phyloP scores from a whole-genome alignment of 257 asterid species.

The Osmanthus fragrans region DNA sequence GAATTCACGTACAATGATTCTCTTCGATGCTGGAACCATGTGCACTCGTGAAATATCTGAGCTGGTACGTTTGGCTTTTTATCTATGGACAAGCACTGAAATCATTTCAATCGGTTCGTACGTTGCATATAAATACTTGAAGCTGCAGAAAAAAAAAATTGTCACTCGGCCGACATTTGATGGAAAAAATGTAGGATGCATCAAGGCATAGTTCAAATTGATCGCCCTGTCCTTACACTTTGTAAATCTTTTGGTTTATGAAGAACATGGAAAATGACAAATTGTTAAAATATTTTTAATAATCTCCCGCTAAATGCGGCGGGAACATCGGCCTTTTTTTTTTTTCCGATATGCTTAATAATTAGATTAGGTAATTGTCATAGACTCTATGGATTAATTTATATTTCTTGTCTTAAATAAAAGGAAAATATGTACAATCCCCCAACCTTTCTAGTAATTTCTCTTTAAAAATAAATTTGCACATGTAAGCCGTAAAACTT shows the following conservation, averaged over 20 bases:
- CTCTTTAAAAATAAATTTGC: too few species aligned
- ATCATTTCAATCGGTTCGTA: too few species aligned
- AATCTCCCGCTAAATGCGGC: slow-evolving; percentile 4
- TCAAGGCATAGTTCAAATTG: neutral
- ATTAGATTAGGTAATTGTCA: neutral
- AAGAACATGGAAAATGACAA: neutral
- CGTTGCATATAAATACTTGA: too few species aligned
- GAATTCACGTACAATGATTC: neutral
- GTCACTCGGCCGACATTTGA: too few species aligned
- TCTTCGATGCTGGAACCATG: neutral
- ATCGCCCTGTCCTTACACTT: neutral
- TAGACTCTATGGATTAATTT: too few species aligned
- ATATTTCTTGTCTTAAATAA: too few species aligned
- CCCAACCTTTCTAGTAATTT: too few species aligned
- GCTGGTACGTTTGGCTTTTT: too few species aligned
- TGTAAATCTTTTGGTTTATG: too few species aligned
- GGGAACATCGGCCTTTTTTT: slow-evolving; percentile 16
- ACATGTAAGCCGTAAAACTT: too few species aligned
- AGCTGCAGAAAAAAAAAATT: neutral
- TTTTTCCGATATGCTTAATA: neutral
- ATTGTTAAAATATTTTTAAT: neutral
- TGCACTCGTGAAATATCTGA: neutral
- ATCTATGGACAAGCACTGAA: too few species aligned
- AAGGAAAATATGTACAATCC: too few species aligned
- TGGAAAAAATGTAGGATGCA: neutral